phyloP scores from a whole-genome alignment of 2,329 filamentous ascomycete species.

The Colletotrichum phormii region DNA sequence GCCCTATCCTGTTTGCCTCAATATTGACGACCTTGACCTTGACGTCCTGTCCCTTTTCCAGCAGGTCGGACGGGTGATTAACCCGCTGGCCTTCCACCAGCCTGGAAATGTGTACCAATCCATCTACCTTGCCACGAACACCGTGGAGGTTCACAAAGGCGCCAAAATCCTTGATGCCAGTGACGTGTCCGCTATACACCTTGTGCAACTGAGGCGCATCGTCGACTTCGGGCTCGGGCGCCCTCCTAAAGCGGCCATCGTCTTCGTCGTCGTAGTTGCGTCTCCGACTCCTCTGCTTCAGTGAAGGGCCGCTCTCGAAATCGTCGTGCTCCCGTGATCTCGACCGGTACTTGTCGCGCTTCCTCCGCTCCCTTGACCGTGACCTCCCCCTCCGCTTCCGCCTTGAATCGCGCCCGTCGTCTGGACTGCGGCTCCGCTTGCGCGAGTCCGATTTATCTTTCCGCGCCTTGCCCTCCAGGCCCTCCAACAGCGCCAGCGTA shows the following conservation, averaged over 20 bases:
- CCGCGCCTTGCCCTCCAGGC: slow-evolving; percentile 74
- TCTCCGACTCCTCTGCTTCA: slow-evolving; percentile 46
- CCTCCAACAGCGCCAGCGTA: slow-evolving; percentile 91
- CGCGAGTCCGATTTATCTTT: slow-evolving; percentile 56
- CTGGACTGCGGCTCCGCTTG: slow-evolving; percentile 71
- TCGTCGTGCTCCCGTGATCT: slow-evolving; percentile 57
- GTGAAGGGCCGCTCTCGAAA: slow-evolving; percentile 55
- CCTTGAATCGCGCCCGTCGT: slow-evolving; percentile 58
- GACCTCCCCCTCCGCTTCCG: slow-evolving; percentile 54
- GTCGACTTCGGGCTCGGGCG: slow-evolving; percentile 81
- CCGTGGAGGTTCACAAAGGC: slow-evolving; percentile 93
- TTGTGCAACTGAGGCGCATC: slow-evolving; percentile 86
- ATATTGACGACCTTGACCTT: slow-evolving; percentile 94
- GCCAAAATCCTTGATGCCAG: slow-evolving; percentile 94
- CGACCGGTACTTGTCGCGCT: slow-evolving; percentile 49
- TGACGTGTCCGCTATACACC: slow-evolving; percentile 89
- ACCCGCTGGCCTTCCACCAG: slow-evolving; percentile 87
- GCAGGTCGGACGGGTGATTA: slow-evolving; percentile 89
- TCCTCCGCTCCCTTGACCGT: slow-evolving; percentile 55
- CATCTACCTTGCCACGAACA: slow-evolving; percentile 89
- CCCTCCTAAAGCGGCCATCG: slow-evolving; percentile 69
- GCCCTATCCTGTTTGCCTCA: slow-evolving; percentile 81
- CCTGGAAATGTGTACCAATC: slow-evolving; percentile 92
- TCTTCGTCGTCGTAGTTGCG: slow-evolving; percentile 64
- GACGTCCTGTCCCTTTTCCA: slow-evolving; percentile 83